Evolutionary conservation across 345 rosid species (phyloP), one percentile per base, ranked within the genome.

Genomic region (Geranium rotundifolium): DNA sequence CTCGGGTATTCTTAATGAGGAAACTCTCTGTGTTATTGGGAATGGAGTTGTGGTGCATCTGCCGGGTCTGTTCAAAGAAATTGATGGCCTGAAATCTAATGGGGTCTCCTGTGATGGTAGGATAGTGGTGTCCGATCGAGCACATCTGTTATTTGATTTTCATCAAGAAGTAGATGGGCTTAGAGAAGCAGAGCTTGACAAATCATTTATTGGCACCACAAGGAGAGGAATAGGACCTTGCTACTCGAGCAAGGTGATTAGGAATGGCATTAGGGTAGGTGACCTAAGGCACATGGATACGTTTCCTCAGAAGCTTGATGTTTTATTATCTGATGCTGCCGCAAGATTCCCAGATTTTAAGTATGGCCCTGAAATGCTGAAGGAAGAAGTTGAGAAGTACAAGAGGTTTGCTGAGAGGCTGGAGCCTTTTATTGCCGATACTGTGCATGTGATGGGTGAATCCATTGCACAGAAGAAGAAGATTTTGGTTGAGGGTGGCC

Each of bases 401-500:
- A 90, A 90, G 87, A 83, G 95, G 67, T 93, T 73, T 67, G 92
- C 97, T 16, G 96, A 90, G 74, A 85, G 96, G 75, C 70, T 93
- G 80, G 96, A 93, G 68, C 99, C 97, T 0, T 93, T 71, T 72
- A 82, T 93, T 30, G 80, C 85, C 4, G 99, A 90, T 73, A 93
- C 97, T 3, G 91, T 92, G 66, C 84, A 85, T 80, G 73, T 92
- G 61, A 77, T 93, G 77, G 86, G 90, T 61, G 95, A 93, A 29
- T 81, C 89, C 2, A 87, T 93, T 62, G 67, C 71, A 7, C 82
- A 84, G 76, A 86, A 86, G 75, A 88, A 87, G 68, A 93, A 77
- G 72, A 78, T 93, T 75, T 74, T 90, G 84, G 91, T 93, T 7
- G 99, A 93, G 82, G 99, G 99, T 71, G 97, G 99, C 69, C 99